Conservation (phyloP, 2,329 filamentous ascomycete species). For the Hymenoscyphus salicellus region DNA sequence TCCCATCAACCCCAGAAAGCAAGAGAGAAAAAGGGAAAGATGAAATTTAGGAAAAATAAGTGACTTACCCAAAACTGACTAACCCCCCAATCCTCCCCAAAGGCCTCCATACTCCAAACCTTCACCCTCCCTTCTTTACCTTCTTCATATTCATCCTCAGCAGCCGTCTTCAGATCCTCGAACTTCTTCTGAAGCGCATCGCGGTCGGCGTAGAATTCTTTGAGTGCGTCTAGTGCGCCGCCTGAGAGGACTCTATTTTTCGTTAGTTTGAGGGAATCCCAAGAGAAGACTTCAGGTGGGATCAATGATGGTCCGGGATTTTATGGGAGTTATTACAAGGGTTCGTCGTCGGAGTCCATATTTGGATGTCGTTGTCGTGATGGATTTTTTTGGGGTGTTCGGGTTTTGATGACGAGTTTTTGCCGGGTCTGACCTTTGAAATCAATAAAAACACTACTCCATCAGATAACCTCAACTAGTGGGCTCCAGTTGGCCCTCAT, state of each 20-base stretch:
- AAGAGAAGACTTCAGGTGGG: no score
- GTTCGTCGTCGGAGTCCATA: conserved; percentile 14
- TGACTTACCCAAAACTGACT: conserved; percentile 74
- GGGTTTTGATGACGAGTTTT: conserved; percentile 10
- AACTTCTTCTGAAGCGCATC: conserved; percentile 65
- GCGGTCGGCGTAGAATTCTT: conserved; percentile 71
- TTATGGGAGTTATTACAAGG: conserved; percentile 6
- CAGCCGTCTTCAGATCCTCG: conserved; percentile 61
- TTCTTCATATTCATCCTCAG: conserved; percentile 50
- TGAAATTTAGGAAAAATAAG: background rate
- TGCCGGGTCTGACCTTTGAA: conserved; percentile 4
- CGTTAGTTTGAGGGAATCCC: background rate
- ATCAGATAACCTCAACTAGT: background rate
- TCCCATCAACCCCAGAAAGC: background rate
- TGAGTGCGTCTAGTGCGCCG: conserved; percentile 64
- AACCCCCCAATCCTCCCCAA: conserved; percentile 79
- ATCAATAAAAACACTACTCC: background rate
- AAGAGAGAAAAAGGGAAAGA: background rate
- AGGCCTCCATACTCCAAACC: conserved; percentile 62
- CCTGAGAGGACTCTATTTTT: conserved; percentile 58
- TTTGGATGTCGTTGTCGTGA: conserved; percentile 3
- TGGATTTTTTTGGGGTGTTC: background rate
- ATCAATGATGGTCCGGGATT: no score
- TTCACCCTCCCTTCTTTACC: conserved; percentile 4
- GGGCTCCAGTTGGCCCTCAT: background rate